Conservation (phyloP, 2,329 filamentous ascomycete species). For the Fusarium heterosporum region DNA sequence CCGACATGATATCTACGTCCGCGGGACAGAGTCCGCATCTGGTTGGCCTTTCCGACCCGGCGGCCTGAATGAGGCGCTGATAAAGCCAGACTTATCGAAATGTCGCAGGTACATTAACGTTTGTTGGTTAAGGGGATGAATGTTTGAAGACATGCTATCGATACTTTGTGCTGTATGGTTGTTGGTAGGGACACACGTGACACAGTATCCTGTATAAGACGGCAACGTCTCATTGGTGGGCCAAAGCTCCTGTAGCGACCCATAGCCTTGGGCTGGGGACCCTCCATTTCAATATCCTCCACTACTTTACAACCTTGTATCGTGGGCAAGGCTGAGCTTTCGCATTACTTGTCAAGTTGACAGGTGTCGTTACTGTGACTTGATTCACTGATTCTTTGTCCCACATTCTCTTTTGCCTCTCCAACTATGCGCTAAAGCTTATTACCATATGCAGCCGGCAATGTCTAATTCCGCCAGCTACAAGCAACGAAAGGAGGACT, state of each 20-base stretch:
- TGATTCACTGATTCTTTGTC: conserved; percentile 11
- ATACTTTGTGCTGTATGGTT: conserved; percentile 6
- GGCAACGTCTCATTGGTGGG: conserved; percentile 26
- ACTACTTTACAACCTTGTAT: conserved; percentile 21
- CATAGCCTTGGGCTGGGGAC: conserved; percentile 13
- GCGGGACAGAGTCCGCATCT: conserved; percentile 20
- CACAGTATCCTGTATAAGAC: conserved; percentile 10
- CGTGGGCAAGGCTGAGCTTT: conserved; percentile 43
- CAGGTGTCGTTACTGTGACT: conserved; percentile 40
- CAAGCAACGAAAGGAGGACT: conserved; percentile 93
- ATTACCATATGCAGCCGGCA: conserved; percentile 21
- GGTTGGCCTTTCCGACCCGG: conserved; percentile 17
- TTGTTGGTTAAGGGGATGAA: conserved; percentile 6
- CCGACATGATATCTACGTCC: conserved; percentile 22
- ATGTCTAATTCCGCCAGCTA: conserved; percentile 69
- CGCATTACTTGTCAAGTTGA: conserved; percentile 32
- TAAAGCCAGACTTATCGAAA: conserved; percentile 5
- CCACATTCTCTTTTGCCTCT: not conserved
- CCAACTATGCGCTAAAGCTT: conserved; percentile 31
- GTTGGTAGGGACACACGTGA: conserved; percentile 32
- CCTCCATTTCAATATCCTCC: conserved; percentile 16
- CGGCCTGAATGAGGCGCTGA: conserved; percentile 28
- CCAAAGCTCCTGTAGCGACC: not conserved
- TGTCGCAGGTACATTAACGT: not conserved
- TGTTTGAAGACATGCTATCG: conserved; percentile 22